Evolutionary conservation across 1,284 basidiomycete species (phyloP), one percentile per base, ranked within the genome.

Genomic region (Phellinidium pouzarii): DNA sequence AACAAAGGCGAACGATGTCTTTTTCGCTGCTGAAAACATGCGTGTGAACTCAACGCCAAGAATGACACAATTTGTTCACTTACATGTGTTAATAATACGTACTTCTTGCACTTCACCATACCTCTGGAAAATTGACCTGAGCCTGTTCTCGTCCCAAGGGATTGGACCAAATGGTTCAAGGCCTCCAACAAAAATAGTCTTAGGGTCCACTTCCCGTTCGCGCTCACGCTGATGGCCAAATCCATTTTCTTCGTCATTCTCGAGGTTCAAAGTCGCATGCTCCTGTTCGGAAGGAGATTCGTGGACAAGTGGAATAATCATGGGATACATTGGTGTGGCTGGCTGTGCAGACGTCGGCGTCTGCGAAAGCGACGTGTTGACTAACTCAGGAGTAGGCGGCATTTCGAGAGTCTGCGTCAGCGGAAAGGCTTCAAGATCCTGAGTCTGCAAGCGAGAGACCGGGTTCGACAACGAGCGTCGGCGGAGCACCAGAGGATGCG

Each of bases 161-260:
- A 71, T 70, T 4, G 78, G 71, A 5, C 80, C 82, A 59, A 71
- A 72, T 62, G 79, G 75, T 59, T 85, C 81, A 38, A 89, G 70
- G 1, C 86, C 86, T 11, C 87, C 86, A 25, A 88, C 82, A 62
- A 88, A 89, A 20, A 89, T 71, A 0, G 84, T 81, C 2, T 74
- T 79, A 0, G 79, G 81, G 62, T 88, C 84, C 11, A 83, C 65
- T 29, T 56, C 48, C 19, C 56, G 54, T 20, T 44, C 40, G 42
- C 56, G 53, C 20, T 45, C 38, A 11, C 26, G 48, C 69, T 65
- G 8, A 36, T 47, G 6, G 20, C 12, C 27, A 34, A 19, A 29
- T 22, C 27, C 45, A n/a, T n/a, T 40, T 19, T 31, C 23, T 44
- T 23, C 40, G 34, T 31, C 34, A n/a, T 9, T 43, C 27, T 17